Evolutionary conservation across 2,329 filamentous ascomycete species (phyloP).

Genomic region (Sclerotinia spermophila): DNA sequence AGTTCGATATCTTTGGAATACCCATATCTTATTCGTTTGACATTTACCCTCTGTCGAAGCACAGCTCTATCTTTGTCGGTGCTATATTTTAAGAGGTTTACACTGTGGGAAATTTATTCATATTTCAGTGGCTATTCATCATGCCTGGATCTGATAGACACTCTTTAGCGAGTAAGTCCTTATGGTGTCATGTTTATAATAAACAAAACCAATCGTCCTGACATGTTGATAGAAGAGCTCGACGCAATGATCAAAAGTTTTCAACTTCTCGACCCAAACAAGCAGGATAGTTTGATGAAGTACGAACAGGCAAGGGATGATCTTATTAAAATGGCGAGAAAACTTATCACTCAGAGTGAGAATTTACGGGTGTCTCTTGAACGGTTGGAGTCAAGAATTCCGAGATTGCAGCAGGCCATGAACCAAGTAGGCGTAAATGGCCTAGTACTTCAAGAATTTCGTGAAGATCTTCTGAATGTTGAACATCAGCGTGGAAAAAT

Average conservation of each 20-base stretch:
- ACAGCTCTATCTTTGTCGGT: background rate
- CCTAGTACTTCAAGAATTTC: fast-evolving
- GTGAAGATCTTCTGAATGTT: fast-evolving
- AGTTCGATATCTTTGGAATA: too few relatives aligned
- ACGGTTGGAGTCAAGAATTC: background rate
- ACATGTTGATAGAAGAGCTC: background rate
- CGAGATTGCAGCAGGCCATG: background rate
- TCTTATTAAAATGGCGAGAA: background rate
- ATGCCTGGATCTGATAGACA: background rate
- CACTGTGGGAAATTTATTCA: background rate
- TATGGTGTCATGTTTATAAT: fast-evolving
- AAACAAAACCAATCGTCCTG: background rate
- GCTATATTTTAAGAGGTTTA: background rate
- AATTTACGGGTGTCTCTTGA: fast-evolving
- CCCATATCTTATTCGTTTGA: too few relatives aligned
- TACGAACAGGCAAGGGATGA: background rate
- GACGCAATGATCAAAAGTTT: background rate
- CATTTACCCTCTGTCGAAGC: background rate
- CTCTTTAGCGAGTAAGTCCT: background rate
- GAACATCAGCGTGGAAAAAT: fast-evolving
- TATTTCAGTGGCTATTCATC: background rate
- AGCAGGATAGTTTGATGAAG: too few relatives aligned
- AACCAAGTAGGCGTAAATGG: fast-evolving
- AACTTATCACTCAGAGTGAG: fast-evolving
- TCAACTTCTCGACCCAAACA: background rate